Evolutionary conservation across 2,329 filamentous ascomycete species (phyloP).

Genomic region (Colletotrichum sp.): DNA sequence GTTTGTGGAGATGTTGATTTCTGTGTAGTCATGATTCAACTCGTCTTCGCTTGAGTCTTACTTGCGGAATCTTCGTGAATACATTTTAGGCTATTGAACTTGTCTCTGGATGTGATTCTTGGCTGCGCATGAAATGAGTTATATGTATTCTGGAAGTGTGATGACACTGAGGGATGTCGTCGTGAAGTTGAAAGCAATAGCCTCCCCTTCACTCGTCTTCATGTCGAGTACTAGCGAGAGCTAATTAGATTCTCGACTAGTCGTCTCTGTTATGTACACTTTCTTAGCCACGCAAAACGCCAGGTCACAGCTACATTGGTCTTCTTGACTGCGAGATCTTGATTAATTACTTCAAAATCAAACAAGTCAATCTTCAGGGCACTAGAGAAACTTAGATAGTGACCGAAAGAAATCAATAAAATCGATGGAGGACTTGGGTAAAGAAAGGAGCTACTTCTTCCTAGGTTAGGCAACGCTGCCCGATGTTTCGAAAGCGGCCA

Average conservation of each 20-base stretch:
- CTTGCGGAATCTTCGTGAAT: neutral
- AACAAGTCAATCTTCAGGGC: too few relatives aligned
- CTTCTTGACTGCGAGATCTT: too few relatives aligned
- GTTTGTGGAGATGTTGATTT: neutral
- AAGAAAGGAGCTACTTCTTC: too few relatives aligned
- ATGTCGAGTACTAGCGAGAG: fast-evolving
- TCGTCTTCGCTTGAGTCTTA: neutral
- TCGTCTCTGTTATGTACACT: neutral
- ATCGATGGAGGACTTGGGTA: too few relatives aligned
- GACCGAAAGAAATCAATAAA: too few relatives aligned
- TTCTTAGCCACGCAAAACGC: too few relatives aligned
- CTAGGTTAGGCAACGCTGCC: too few relatives aligned
- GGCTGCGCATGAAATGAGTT: neutral
- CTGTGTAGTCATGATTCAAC: neutral
- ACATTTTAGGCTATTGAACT: neutral
- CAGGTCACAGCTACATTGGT: too few relatives aligned
- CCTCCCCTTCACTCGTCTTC: neutral
- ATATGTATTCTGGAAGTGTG: neutral
- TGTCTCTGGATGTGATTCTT: neutral
- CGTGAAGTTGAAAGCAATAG: neutral
- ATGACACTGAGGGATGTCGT: neutral
- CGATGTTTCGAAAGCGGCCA: too few relatives aligned
- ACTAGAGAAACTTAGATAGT: too few relatives aligned
- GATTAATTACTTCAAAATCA: too few relatives aligned
- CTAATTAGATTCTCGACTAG: neutral